Conservation (phyloP, 192 early-diverging fungal species). For the Entomortierella lignicola region DNA sequence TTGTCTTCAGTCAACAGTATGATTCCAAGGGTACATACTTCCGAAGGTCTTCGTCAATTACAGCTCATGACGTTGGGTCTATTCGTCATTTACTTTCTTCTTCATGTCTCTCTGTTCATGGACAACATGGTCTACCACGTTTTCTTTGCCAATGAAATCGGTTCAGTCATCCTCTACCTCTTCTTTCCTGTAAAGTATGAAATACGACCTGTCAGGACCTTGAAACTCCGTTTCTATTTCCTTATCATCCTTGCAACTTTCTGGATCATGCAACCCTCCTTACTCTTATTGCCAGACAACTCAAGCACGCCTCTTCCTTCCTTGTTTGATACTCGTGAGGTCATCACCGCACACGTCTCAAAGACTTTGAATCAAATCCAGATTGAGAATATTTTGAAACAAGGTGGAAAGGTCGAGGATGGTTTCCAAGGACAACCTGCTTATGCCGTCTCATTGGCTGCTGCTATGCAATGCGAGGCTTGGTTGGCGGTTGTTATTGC, state of each 20-base stretch:
- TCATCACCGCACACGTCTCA: background rate
- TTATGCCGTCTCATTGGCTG: conserved; percentile 13
- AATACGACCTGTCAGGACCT: background rate
- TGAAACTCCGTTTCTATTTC: conserved; percentile 6
- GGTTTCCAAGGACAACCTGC: conserved; percentile 1
- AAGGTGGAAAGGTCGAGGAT: conserved; percentile 11
- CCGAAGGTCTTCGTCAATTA: conserved; percentile 21
- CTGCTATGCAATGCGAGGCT: conserved; percentile 9
- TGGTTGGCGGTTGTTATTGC: background rate
- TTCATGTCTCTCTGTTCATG: conserved; percentile 27
- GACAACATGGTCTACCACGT: conserved; percentile 20
- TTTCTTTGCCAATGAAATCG: conserved; percentile 11
- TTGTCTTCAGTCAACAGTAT: background rate
- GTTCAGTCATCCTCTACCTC: conserved; percentile 1
- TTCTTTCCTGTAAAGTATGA: conserved; percentile 16
- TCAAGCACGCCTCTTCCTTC: background rate
- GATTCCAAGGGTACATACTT: conserved; percentile 3
- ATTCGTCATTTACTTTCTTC: conserved; percentile 6
- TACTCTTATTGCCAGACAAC: background rate
- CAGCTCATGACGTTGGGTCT: conserved; percentile 14
- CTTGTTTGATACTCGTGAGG: background rate
- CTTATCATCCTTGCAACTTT: conserved; percentile 1
- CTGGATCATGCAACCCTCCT: conserved; percentile 18
- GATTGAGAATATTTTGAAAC: conserved; percentile 4
- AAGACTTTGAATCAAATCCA: conserved; percentile 23